These are phyloP conservation scores for Quercus gilva DNA, from an alignment of 306 rosid genomes.

Conservation along the genomic window DNA sequence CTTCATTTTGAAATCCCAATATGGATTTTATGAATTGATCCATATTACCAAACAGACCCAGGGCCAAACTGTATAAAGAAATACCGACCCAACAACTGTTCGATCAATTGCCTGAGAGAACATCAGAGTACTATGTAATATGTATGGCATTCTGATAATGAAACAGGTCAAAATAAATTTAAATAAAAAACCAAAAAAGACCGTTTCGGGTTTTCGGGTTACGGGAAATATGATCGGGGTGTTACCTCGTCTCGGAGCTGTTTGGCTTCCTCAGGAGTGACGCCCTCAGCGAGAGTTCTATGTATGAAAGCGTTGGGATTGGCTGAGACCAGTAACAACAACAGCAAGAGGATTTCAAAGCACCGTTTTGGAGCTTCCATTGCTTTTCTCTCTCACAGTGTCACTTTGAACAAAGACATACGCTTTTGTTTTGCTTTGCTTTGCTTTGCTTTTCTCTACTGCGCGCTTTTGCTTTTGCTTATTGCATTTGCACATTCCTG, in stretches of 20 bases:
- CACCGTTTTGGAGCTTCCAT: conserved; percentile 39
- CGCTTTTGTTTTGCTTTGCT: neutral
- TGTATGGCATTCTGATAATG: neutral
- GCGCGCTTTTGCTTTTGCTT: neutral
- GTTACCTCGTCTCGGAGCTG: conserved; percentile 70
- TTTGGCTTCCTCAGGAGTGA: conserved; percentile 64
- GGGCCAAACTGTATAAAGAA: neutral
- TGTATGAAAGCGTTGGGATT: conserved; percentile 11
- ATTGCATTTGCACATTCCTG: too few relatives aligned
- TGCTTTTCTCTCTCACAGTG: neutral
- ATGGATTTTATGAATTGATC: neutral
- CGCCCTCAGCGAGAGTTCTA: conserved; percentile 51
- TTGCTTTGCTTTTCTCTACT: neutral
- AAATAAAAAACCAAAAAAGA: neutral
- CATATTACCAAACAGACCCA: neutral
- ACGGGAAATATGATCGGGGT: neutral
- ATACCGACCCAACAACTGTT: neutral
- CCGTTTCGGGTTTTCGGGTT: too few relatives aligned
- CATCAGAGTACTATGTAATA: too few relatives aligned
- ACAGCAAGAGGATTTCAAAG: conserved; percentile 36
- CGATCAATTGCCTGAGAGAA: neutral
- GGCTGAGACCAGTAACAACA: conserved; percentile 29
- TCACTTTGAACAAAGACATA: neutral
- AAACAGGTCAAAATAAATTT: neutral
- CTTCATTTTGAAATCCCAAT: neutral